A percentile compares a stretch with the other conserved stretches of the same genome.
Evolutionary conservation across 139 green algal genomes (phyloP).

Genomic region (Haematococcus lacustris): DNA sequence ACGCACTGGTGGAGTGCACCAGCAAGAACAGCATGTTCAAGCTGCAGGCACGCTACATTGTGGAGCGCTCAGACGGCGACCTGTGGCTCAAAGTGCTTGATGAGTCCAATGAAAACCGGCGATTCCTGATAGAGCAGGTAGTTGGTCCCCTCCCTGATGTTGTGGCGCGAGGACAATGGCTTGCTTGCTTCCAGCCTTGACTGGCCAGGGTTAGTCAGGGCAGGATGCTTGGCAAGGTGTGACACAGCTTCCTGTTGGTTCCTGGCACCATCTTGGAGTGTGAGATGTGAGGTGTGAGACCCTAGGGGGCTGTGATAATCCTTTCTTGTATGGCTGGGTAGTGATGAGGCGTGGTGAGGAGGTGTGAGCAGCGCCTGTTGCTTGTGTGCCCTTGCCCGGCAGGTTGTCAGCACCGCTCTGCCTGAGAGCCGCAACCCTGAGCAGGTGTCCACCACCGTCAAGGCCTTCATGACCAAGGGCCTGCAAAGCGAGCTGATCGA

Average conservation of each 20-base stretch:
- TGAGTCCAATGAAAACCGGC: constrained; percentile 72
- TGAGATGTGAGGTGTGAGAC: too few relatives aligned
- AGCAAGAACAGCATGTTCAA: constrained; percentile 98
- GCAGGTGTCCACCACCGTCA: constrained; percentile 93
- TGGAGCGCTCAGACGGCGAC: constrained; percentile 84
- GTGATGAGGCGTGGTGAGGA: too few relatives aligned
- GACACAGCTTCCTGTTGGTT: too few relatives aligned
- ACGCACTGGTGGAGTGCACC: constrained; percentile 92
- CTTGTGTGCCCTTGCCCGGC: constrained; percentile 15
- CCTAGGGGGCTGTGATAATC: too few relatives aligned
- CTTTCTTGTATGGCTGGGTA: too few relatives aligned
- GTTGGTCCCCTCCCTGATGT: too few relatives aligned
- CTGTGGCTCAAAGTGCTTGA: constrained; percentile 92
- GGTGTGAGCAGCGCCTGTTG: too few relatives aligned
- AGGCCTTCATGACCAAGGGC: constrained; percentile 96
- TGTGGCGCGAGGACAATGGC: too few relatives aligned
- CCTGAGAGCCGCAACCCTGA: constrained; percentile 97
- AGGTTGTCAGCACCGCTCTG: constrained; percentile 94
- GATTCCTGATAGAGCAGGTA: constrained; percentile 83
- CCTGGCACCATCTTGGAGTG: too few relatives aligned
- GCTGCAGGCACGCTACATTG: constrained; percentile 80
- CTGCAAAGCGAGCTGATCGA: constrained; percentile 97
- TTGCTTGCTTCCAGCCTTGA: too few relatives aligned
- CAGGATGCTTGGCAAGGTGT: too few relatives aligned
- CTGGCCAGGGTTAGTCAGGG: too few relatives aligned